Conservation (phyloP, 1,139 yeast species). For the Ashbya aceris region DNA sequence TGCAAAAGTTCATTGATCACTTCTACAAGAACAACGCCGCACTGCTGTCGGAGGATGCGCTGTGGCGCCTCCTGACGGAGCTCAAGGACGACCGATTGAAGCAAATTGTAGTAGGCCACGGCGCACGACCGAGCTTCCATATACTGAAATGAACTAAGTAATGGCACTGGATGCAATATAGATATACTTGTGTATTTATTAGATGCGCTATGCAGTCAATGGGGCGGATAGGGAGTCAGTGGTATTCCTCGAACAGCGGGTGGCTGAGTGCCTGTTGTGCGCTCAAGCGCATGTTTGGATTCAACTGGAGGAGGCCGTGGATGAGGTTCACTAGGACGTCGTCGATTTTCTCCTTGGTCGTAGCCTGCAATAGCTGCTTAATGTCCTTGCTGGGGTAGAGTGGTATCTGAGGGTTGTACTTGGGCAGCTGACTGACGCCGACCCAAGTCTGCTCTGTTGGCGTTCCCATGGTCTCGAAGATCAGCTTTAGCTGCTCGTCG, state of each 20-base stretch:
- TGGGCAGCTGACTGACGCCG: constrained; percentile 76
- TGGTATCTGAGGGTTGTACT: constrained; percentile 77
- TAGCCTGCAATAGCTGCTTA: constrained; percentile 45
- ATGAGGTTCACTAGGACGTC: constrained; percentile 72
- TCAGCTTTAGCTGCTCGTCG: constrained; percentile 84
- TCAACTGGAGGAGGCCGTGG: constrained; percentile 71
- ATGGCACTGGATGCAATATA: neutral
- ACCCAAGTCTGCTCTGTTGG: constrained; percentile 97
- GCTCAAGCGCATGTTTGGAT: constrained; percentile 84
- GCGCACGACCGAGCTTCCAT: constrained; percentile 19
- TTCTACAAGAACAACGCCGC: constrained; percentile 7
- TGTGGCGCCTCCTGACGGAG: constrained; percentile 17
- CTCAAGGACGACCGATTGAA: constrained; percentile 14
- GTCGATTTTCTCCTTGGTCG: constrained; percentile 57
- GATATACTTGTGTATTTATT: neutral
- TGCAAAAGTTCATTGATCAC: constrained; percentile 7
- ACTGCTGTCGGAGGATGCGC: constrained; percentile 14
- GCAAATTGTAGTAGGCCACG: constrained; percentile 13
- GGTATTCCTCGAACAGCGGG: constrained; percentile 87
- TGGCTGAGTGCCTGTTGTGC: constrained; percentile 91
- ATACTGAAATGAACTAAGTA: constrained; percentile 4
- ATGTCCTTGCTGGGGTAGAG: constrained; percentile 85
- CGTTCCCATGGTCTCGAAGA: constrained; percentile 90
- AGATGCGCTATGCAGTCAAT: too few relatives aligned
- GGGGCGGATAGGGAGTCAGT: constrained; percentile 3